Percentiles rank a stretch among this genome's conserved stretches.
These are phyloP conservation scores for Pichia insulana DNA, from an alignment of 805 yeast genomes.

Conservation along the genomic window DNA sequence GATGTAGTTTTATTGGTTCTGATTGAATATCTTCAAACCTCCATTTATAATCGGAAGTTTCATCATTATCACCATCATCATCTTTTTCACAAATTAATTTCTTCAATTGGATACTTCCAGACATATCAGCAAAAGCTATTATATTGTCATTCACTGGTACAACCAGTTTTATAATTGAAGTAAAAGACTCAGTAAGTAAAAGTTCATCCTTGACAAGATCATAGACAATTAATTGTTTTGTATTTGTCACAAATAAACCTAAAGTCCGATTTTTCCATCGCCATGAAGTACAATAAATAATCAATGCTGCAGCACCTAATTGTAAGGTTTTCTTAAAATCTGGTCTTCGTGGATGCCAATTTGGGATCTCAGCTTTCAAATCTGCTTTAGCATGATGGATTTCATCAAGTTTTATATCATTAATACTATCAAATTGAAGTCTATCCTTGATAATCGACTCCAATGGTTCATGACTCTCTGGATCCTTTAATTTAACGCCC, in stretches of 20 bases:
- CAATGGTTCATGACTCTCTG: constrained; percentile 27
- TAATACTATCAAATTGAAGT: constrained; percentile 18
- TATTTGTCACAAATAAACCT: constrained; percentile 23
- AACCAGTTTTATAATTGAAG: background rate
- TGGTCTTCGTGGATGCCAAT: background rate
- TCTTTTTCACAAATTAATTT: background rate
- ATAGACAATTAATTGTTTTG: constrained; percentile 19
- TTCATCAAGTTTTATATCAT: background rate
- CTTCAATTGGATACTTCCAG: constrained; percentile 16
- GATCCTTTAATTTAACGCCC: constrained; percentile 25
- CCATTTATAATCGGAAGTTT: background rate
- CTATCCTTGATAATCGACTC: constrained; percentile 30
- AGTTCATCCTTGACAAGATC: constrained; percentile 17
- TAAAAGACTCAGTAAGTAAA: constrained; percentile 3
- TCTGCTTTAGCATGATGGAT: background rate
- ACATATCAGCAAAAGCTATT: constrained; percentile 22
- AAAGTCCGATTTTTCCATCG: constrained; percentile 6
- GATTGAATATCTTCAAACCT: background rate
- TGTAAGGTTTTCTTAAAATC: background rate
- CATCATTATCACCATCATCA: background rate
- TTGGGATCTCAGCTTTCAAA: background rate
- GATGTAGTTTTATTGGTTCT: constrained; percentile 20
- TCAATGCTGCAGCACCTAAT: background rate
- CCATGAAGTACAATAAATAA: background rate
- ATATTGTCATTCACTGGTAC: constrained; percentile 14